A percentile compares a stretch with the other conserved stretches of the same genome.
Evolutionary conservation across 2,329 filamentous ascomycete genomes (phyloP).

Genomic region (Diaporthe caulivora): DNA sequence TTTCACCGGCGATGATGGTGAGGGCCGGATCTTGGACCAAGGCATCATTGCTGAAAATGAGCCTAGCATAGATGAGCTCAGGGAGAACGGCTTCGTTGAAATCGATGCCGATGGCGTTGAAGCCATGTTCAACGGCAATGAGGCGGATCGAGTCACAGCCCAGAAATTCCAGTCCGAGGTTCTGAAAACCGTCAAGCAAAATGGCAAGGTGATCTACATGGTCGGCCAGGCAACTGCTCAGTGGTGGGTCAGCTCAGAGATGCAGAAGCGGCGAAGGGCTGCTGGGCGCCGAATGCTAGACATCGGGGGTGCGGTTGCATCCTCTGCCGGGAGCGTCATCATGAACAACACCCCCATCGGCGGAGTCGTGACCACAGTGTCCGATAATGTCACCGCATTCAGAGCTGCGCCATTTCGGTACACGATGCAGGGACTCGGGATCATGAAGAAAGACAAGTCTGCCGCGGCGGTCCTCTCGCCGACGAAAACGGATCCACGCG

Average conservation of each 20-base stretch:
- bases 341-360: constrained; percentile 38
- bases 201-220: constrained; percentile 36
- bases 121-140: constrained; percentile 35
- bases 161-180: constrained; percentile 36
- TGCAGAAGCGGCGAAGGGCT: constrained; percentile 36
- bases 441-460: constrained; percentile 29
- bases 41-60: neutral
- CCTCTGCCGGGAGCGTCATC: constrained; percentile 34
- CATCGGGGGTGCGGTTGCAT: constrained; percentile 32
- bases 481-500: neutral
- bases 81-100: constrained; percentile 32
- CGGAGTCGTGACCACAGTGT: constrained; percentile 33
- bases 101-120: constrained; percentile 34
- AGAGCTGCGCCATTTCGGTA: constrained; percentile 32
- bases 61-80: neutral
- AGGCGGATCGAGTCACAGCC: constrained; percentile 34
- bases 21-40: neutral
- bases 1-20: neutral
- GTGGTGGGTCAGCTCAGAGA: constrained; percentile 37
- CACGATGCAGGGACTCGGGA: constrained; percentile 32
- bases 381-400: constrained; percentile 34
- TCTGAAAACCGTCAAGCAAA: constrained; percentile 27
- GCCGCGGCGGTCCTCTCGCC: neutral
- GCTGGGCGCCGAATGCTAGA: constrained; percentile 28
- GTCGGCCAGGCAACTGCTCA: constrained; percentile 36